phyloP scores from a whole-genome alignment of 257 asterid species.

The Primulina tabacum region DNA sequence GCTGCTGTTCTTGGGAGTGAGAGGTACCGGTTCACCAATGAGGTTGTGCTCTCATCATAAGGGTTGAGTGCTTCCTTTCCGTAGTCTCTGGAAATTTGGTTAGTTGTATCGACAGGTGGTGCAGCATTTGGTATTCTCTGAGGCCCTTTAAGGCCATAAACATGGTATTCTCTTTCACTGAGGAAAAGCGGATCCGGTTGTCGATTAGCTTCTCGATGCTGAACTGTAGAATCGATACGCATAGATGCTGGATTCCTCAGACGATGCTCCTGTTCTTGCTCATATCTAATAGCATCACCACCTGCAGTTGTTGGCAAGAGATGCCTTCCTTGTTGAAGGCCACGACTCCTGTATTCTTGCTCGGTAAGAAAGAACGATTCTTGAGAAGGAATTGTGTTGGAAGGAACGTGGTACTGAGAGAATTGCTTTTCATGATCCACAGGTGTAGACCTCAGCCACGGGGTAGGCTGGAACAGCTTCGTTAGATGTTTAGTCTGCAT shows the following conservation, averaged over 20 bases:
- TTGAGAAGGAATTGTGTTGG: conserved; percentile 26
- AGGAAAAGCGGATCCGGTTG: conserved; percentile 34
- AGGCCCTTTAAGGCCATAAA: conserved; percentile 52
- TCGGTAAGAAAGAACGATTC: conserved; percentile 54
- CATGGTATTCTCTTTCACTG: conserved; percentile 53
- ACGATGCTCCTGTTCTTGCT: conserved; percentile 38
- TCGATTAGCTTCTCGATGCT: conserved; percentile 33
- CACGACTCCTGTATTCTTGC: conserved; percentile 69
- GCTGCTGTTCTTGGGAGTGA: conserved; percentile 33
- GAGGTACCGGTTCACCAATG: conserved; percentile 67
- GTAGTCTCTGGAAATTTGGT: conserved; percentile 22
- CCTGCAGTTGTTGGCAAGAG: conserved; percentile 32
- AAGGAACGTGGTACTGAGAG: conserved; percentile 29
- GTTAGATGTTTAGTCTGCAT: conserved; percentile 56
- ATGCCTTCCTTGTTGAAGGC: conserved; percentile 54
- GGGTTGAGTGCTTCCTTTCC: conserved; percentile 34
- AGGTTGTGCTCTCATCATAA: conserved; percentile 58
- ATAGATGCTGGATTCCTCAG: conserved; percentile 30
- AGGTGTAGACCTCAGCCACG: conserved; percentile 30
- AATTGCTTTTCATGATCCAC: conserved; percentile 30
- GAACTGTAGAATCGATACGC: conserved; percentile 27
- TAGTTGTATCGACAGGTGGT: conserved; percentile 24
- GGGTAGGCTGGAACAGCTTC: conserved; percentile 51
- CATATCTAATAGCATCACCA: conserved; percentile 32
- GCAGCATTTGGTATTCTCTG: conserved; percentile 27